Base-by-base conservation (phyloP, 345 rosid genomes). In the Citrus reticulata region DNA sequence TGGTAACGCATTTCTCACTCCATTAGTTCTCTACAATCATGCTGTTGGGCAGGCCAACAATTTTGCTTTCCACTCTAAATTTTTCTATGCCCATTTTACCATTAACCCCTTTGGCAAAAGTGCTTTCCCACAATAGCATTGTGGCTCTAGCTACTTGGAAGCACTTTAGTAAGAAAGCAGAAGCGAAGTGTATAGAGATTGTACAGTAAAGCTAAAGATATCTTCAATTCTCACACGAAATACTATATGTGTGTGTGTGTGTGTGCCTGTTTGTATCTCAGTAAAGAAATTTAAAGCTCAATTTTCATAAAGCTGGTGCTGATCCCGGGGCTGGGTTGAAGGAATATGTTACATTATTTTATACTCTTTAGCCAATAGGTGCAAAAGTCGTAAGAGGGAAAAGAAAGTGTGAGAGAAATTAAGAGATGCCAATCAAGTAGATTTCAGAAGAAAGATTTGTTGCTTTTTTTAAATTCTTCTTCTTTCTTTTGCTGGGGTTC, bases 161-260 rank as follows among this genome's bases (percentile, higher is more conserved):
- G 65, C 59, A 67, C 34, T 34, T 37, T 69, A 30, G 11, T 42
- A 25, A 27, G 73, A 74, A 83, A 66, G 83, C 59, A 58, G 11
- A 73, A 63, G 81, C 78, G 76, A 83, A 79, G 64, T 25, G 37
- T 25, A 42, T 32, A 30, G 25, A 37, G 32, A 49, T 68, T 49
- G 40, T 54, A 77, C 73, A 60, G 80, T 32, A 79, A 46, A 62
- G 70, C 58, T 65, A 46, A 20, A 29, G 74, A 59, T 39, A 75
- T 65, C 77, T 64, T 72, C 25, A 73, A 54, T 68, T 79, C 81
- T 79, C 81, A 81, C 79, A 84, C 65, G 77, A 68, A 74, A 64
- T 32, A 61, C 46, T 27, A 16, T 63, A 63, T 63, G 0, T 5
- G 7, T 35, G 37, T 35, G 37, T 35, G 37, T 5, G 37, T 35